phyloP scores from a whole-genome alignment of 257 asterid genomes.

The Schizonepeta tenuifolia region DNA sequence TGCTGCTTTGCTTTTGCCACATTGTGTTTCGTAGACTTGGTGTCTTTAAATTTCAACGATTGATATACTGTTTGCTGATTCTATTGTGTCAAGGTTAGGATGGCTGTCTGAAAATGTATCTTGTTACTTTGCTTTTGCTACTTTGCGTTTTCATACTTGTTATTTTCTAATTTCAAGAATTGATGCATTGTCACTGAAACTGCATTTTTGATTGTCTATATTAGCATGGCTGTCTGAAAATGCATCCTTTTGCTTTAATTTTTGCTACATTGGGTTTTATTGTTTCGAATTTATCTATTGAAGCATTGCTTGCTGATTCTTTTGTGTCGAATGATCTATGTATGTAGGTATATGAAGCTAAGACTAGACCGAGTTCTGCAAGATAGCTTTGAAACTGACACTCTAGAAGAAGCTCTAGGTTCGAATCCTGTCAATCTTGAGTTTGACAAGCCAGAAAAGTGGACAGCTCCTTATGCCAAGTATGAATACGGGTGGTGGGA shows the following conservation, averaged over 20 bases:
- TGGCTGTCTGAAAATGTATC: slow-evolving; percentile 14
- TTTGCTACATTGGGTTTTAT: not conserved
- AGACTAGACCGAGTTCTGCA: slow-evolving; percentile 87
- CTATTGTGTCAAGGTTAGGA: not conserved
- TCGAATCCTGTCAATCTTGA: slow-evolving; percentile 59
- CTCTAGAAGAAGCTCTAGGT: slow-evolving; percentile 80
- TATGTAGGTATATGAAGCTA: slow-evolving; percentile 80
- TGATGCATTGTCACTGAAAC: not conserved
- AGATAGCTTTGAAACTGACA: slow-evolving; percentile 75
- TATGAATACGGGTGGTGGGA: slow-evolving; percentile 94
- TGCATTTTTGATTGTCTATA: not conserved
- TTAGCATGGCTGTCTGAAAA: slow-evolving; percentile 3
- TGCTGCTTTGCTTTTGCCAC: not conserved
- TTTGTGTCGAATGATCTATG: not conserved
- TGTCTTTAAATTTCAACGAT: not conserved
- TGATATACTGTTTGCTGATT: not conserved
- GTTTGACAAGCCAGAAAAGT: slow-evolving; percentile 77
- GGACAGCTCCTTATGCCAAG: slow-evolving; percentile 94
- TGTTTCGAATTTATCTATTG: not conserved
- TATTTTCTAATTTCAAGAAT: not conserved
- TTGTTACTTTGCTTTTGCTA: not conserved
- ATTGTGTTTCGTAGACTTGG: not conserved
- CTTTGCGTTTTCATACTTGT: not conserved
- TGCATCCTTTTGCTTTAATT: slow-evolving; percentile 6
- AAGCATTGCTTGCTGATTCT: not conserved